A percentile compares a stretch with the other conserved stretches of the same genome.
Evolutionary conservation across 164 flowering plant species (phyloP).

Genomic region (Chimonanthus praecox): DNA sequence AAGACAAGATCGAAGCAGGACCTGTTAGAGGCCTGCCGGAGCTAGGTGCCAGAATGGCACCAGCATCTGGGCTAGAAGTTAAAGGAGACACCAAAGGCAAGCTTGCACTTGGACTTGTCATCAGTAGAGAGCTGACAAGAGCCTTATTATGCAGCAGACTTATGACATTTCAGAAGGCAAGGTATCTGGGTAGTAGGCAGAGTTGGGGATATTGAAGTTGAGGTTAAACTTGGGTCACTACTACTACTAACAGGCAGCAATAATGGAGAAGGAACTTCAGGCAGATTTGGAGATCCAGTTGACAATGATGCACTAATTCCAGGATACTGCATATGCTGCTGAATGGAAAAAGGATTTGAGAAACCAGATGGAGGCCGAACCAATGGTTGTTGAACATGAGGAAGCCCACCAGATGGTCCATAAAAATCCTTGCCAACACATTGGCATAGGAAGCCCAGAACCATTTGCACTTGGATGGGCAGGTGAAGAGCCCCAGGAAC

Average conservation of each 20-base stretch:
- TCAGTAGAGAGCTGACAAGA: constrained; percentile 31
- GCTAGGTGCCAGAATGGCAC: constrained; percentile 28
- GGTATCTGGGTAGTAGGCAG: constrained; percentile 37
- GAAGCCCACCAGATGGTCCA: constrained; percentile 67
- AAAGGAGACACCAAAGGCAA: constrained; percentile 37
- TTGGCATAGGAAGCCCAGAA: constrained; percentile 58
- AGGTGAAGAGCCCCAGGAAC: constrained; percentile 63
- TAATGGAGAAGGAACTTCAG: constrained; percentile 35
- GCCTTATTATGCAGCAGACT: constrained; percentile 36
- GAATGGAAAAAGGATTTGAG: constrained; percentile 58
- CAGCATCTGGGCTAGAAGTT: constrained; percentile 29
- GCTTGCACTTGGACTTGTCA: constrained; percentile 23
- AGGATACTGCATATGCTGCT: constrained; percentile 66
- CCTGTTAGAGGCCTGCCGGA: constrained; percentile 39
- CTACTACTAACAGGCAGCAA: constrained; percentile 27
- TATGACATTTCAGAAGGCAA: constrained; percentile 34
- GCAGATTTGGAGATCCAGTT: constrained; percentile 29
- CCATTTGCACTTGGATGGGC: constrained; percentile 55
- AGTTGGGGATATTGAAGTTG: constrained; percentile 32
- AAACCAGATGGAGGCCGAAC: constrained; percentile 71
- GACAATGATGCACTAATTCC: constrained; percentile 43
- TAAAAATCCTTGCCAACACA: constrained; percentile 89
- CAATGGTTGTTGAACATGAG: constrained; percentile 39
- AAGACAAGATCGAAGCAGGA: constrained; percentile 30
- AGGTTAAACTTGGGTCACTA: constrained; percentile 27